phyloP scores from a whole-genome alignment of 2,329 filamentous ascomycete species.

The Epichloe hybrida region DNA sequence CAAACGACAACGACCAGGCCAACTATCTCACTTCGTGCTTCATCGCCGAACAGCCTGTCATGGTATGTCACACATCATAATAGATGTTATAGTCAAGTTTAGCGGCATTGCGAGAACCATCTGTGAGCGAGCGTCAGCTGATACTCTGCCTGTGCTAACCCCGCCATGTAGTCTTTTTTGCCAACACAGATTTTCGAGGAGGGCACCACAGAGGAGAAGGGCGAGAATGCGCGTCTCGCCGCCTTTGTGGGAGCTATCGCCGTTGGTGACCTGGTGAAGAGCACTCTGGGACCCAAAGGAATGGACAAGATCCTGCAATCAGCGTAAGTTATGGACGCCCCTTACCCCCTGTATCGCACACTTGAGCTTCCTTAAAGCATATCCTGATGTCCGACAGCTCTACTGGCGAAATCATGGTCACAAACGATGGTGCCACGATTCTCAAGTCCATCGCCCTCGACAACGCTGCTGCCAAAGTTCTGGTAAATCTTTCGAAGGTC shows the following conservation, averaged over 20 bases:
- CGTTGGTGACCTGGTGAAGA: conserved; percentile 94
- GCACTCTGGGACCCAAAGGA: conserved; percentile 89
- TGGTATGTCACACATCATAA: not conserved
- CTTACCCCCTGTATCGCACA: not conserved
- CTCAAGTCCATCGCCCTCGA: conserved; percentile 97
- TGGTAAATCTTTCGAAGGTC: conserved; percentile 98
- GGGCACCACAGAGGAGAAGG: conserved; percentile 94
- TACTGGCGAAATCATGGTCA: conserved; percentile 94
- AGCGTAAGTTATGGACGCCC: conserved; percentile 47
- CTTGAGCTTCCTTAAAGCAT: conserved; percentile 4
- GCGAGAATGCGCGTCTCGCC: conserved; percentile 96
- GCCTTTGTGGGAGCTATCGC: conserved; percentile 97
- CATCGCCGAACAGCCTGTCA: conserved; percentile 1
- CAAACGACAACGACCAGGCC: conserved; percentile 5
- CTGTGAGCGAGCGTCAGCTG: not conserved
- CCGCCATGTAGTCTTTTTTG: conserved; percentile 46
- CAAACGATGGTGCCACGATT: conserved; percentile 96
- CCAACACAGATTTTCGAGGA: conserved; percentile 97
- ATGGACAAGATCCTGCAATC: conserved; percentile 99
- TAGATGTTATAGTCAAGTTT: not conserved
- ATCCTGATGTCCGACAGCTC: conserved; percentile 41
- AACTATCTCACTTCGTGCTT: not conserved
- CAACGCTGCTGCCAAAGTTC: conserved; percentile 93
- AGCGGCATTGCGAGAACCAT: not conserved
- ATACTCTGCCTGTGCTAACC: conserved; percentile 9